Evolutionary conservation across 2,329 filamentous ascomycete genomes (phyloP).

Genomic region (Alternaria infectoria): DNA sequence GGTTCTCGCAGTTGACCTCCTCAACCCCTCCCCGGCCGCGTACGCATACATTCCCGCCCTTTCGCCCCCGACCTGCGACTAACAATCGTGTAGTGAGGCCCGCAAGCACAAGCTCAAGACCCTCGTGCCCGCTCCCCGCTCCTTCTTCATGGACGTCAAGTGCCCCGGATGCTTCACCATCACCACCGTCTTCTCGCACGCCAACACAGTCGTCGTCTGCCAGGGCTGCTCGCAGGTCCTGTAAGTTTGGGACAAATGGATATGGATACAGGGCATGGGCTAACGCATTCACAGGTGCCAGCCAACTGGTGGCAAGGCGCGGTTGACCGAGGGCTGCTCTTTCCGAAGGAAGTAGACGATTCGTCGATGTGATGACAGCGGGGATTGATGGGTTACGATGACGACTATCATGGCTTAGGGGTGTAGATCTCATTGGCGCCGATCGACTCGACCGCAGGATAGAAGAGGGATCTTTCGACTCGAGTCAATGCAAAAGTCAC

Average conservation of each 20-base stretch:
- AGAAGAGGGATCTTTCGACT: constrained; percentile 54
- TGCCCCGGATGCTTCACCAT: constrained; percentile 99
- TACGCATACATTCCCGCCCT: constrained; percentile 30
- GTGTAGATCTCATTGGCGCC: constrained; percentile 50
- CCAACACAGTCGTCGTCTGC: constrained; percentile 99
- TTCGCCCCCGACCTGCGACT: constrained; percentile 27
- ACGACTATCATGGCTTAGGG: constrained; percentile 47
- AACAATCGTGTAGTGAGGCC: constrained; percentile 68
- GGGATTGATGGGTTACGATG: constrained; percentile 47
- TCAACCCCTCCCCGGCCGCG: constrained; percentile 96
- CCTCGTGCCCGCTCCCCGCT: constrained; percentile 94
- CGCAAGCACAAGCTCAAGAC: constrained; percentile 99
- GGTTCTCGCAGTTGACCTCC: constrained; percentile 99
- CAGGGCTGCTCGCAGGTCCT: constrained; percentile 98
- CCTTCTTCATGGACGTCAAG: constrained; percentile 99
- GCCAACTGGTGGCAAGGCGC: constrained; percentile 98
- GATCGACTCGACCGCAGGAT: constrained; percentile 52
- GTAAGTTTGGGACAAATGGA: constrained; percentile 34
- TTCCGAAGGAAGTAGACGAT: constrained; percentile 98
- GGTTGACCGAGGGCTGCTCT: constrained; percentile 99
- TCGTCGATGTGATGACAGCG: constrained; percentile 31
- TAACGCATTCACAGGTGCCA: constrained; percentile 69
- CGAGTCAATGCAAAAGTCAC: constrained; percentile 49
- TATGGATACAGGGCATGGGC: constrained; percentile 14
- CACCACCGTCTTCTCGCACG: constrained; percentile 99